Evolutionary conservation across 2,329 filamentous ascomycete species (phyloP), one percentile per base, ranked within the genome.

Genomic region (Nemania bipapillata): DNA sequence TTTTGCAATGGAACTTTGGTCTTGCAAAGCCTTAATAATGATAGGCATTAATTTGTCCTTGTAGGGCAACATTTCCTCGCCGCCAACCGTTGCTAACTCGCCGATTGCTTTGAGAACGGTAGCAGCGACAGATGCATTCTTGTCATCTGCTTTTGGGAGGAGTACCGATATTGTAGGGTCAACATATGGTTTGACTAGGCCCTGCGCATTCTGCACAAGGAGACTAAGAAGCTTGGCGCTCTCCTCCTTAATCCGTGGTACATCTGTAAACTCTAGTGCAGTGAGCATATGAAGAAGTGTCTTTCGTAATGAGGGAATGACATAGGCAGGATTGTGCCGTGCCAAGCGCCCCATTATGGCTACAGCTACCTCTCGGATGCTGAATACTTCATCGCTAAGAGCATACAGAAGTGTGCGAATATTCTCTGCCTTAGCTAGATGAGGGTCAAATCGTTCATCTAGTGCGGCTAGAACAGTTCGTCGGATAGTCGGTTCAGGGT

Each of bases 401-500:
- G 96, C 95, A 68, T 98, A 91, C 80, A 99, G 98, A 0, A 99
- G 83, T 15, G 94, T 97, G 22, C 96, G 90, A 55, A 99, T 96
- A 77, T 99, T 99, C 79, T 99, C 95, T 0, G 96, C 94, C 79
- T 97, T 97, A 49, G 94, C 94, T n/a, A 99, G 86, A 78, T 99
- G 96, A 54, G 93, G 91, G 78, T 99, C 96, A 76, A 99, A 99
- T 59, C 96, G 92, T 72, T 92, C 90, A 78, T 98, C 96, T 9
- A 99, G 86, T 20, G 96, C 96, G 57, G 91, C 89, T 24, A 99
- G 86, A 2, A 99, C 95, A 0, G 93, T 97, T 75, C 90, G 87
- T 67, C 96, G 90, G 71, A 99, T 99, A 73, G 92, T 92, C 15
- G 94, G 87, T 74, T 97, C 93, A 1, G 91, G 90, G 77, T 99